These are phyloP conservation scores for Pythium insidiosum DNA, from an alignment of 352 stramenopile species.

Conservation along the genomic window DNA sequence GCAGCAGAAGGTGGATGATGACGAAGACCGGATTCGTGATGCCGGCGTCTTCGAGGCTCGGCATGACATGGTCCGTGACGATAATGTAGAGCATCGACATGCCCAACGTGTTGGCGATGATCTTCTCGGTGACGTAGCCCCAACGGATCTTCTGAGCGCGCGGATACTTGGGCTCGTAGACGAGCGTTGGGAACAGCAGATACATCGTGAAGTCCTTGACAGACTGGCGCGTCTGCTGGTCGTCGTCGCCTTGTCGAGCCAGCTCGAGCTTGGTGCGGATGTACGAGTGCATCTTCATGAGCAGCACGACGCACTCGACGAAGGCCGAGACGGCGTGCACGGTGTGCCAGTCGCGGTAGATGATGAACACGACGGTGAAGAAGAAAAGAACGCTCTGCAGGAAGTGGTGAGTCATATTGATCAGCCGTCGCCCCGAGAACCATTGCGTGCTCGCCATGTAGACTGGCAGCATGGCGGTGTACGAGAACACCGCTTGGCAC, in stretches of 20 bases:
- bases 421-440: slow-evolving; percentile 28
- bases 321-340: slow-evolving; percentile 69
- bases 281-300: slow-evolving; percentile 86
- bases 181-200: slow-evolving; percentile 83
- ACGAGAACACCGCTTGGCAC: slow-evolving; percentile 58
- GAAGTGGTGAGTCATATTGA: slow-evolving; percentile 68
- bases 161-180: slow-evolving; percentile 93
- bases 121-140: slow-evolving; percentile 78
- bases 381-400: slow-evolving; percentile 69
- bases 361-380: slow-evolving; percentile 54
- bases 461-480: slow-evolving; percentile 65
- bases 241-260: slow-evolving; percentile 20
- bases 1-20: slow-evolving; percentile 82
- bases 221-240: slow-evolving; percentile 16
- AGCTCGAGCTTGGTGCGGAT: slow-evolving; percentile 67
- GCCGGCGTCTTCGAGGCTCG: slow-evolving; percentile 67
- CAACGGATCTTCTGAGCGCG: slow-evolving; percentile 74
- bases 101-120: slow-evolving; percentile 65
- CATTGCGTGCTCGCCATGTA: slow-evolving; percentile 39
- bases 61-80: slow-evolving; percentile 84
- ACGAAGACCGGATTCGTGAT: slow-evolving; percentile 45
- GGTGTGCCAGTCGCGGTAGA: slow-evolving; percentile 66
- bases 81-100: slow-evolving; percentile 88
- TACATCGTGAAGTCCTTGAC: slow-evolving; percentile 66
- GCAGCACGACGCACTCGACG: slow-evolving; percentile 61